Conservation (phyloP, 306 rosid genomes). For the Pyrus pyrifolia region DNA sequence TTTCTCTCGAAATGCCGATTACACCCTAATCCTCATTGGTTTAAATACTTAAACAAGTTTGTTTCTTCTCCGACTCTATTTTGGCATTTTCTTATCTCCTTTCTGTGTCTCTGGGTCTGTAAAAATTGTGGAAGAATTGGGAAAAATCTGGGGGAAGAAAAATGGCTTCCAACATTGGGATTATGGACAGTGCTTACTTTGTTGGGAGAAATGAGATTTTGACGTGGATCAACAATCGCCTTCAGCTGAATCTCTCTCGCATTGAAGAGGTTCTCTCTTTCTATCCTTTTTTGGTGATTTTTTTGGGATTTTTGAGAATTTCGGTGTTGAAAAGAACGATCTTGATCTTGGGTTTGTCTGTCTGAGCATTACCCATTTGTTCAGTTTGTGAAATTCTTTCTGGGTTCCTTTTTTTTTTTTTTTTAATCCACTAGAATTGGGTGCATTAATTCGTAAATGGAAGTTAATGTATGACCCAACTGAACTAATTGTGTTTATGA, state of each 20-base stretch:
- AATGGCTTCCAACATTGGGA: constrained; percentile 88
- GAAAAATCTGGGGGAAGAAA: constrained; percentile 6
- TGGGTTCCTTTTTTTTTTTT: neutral
- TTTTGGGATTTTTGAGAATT: constrained; percentile 7
- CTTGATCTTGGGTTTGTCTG: constrained; percentile 14
- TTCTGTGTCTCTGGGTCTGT: neutral
- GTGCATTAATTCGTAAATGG: neutral
- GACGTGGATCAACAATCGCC: constrained; percentile 82
- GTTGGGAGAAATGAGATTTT: constrained; percentile 94
- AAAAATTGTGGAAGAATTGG: constrained; percentile 7
- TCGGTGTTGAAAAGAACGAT: neutral
- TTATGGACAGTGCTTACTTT: constrained; percentile 93
- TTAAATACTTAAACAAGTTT: neutral
- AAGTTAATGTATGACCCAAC: neutral
- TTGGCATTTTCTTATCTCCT: neutral
- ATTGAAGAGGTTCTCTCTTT: constrained; percentile 62
- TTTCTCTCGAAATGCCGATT: neutral
- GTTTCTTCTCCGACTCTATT: neutral
- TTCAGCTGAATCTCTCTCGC: constrained; percentile 83
- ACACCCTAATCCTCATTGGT: neutral
- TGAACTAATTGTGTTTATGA: neutral
- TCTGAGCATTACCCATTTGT: neutral
- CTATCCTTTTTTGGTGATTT: neutral
- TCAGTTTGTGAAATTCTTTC: neutral
- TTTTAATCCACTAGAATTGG: neutral